phyloP scores from a whole-genome alignment of 805 yeast species.

The Isabelozyma heimii region DNA sequence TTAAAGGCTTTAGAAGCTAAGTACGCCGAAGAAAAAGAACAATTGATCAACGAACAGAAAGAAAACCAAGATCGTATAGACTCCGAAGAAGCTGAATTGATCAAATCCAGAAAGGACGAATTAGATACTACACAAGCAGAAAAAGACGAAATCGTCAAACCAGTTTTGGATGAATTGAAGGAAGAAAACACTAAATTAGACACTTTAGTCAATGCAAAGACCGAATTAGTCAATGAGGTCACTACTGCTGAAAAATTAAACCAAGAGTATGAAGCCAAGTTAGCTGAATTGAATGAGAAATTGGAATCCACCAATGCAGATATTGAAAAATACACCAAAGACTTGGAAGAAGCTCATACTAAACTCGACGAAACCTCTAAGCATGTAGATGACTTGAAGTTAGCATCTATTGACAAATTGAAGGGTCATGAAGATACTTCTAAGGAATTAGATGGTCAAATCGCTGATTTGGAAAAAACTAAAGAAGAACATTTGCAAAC shows the following conservation, averaged over 20 bases:
- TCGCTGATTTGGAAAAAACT: constrained; percentile 39
- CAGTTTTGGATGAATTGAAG: constrained; percentile 51
- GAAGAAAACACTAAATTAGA: constrained; percentile 48
- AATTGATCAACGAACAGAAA: constrained; percentile 43
- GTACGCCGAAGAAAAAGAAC: constrained; percentile 40
- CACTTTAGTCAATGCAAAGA: constrained; percentile 49
- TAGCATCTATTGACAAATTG: constrained; percentile 20
- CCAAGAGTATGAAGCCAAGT: constrained; percentile 40
- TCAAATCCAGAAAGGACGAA: constrained; percentile 44
- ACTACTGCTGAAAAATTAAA: constrained; percentile 44
- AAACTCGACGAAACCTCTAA: constrained; percentile 40
- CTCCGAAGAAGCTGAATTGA: constrained; percentile 41
- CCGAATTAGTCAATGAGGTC: constrained; percentile 43
- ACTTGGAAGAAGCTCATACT: constrained; percentile 29
- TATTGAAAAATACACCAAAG: constrained; percentile 29
- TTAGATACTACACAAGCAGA: constrained; percentile 50
- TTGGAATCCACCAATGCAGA: constrained; percentile 40
- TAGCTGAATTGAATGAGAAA: constrained; percentile 43
- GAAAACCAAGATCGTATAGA: constrained; percentile 45
- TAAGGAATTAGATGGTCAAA: constrained; percentile 40
- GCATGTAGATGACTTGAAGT: constrained; percentile 35
- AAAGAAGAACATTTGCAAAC: constrained; percentile 33
- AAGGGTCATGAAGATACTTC: constrained; percentile 23
- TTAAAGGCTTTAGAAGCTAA: constrained; percentile 34
- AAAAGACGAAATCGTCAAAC: constrained; percentile 52